Percentiles rank a stretch among this genome's conserved stretches.
Conservation (phyloP, 1,284 basidiomycete species). For the Melampsora larici-populina region DNA sequence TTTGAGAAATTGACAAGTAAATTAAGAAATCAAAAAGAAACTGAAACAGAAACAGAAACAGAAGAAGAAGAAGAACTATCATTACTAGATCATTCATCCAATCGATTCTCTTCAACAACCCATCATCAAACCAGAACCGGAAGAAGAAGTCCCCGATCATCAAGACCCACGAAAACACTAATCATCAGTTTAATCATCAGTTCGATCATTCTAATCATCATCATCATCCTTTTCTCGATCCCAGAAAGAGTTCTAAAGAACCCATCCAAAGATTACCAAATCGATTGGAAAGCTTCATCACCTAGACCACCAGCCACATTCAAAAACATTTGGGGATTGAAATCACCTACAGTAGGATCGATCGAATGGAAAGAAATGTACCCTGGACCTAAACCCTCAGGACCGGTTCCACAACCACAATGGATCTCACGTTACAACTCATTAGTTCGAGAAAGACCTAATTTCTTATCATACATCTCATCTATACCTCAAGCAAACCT, state of each 20-base stretch:
- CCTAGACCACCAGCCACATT: background rate
- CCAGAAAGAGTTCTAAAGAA: too few relatives aligned
- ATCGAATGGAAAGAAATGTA: slow-evolving; percentile 32
- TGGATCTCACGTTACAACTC: slow-evolving; percentile 37
- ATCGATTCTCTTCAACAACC: too few relatives aligned
- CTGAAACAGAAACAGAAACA: background rate
- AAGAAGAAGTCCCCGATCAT: background rate
- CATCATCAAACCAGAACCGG: too few relatives aligned
- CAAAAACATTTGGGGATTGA: slow-evolving; percentile 7
- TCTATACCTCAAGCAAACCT: slow-evolving; percentile 16
- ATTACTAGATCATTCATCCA: too few relatives aligned
- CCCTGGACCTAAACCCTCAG: slow-evolving; percentile 12
- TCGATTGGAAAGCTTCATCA: background rate
- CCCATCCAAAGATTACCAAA: background rate
- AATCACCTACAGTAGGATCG: slow-evolving; percentile 15
- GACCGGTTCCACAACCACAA: slow-evolving; percentile 4
- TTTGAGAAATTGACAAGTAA: too few relatives aligned
- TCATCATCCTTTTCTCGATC: slow-evolving; percentile 8
- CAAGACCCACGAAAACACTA: background rate
- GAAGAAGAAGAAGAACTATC: background rate
- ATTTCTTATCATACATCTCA: background rate
- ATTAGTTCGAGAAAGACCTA: background rate
- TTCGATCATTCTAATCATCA: background rate
- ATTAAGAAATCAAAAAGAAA: background rate
- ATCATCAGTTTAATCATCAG: background rate